These are phyloP conservation scores for Aspergillus ostianus DNA, from an alignment of 495 filamentous ascomycete species.

Conservation along the genomic window DNA sequence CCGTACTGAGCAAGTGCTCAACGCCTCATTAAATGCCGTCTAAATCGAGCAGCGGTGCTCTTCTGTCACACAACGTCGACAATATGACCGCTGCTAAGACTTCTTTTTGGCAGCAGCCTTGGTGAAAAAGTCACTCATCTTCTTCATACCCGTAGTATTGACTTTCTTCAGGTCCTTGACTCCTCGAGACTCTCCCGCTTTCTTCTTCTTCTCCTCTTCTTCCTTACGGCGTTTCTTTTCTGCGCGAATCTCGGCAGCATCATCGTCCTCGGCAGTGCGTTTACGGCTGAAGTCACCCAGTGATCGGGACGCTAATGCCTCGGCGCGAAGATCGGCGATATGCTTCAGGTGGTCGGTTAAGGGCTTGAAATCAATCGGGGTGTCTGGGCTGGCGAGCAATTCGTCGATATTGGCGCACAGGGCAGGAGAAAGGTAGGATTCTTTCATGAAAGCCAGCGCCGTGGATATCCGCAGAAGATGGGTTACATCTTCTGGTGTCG, in stretches of 20 bases:
- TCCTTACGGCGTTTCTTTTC: conserved; percentile 67
- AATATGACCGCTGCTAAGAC: conserved; percentile 19
- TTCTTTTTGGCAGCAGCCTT: conserved; percentile 56
- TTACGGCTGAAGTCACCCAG: conserved; percentile 75
- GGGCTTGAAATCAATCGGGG: conserved; percentile 63
- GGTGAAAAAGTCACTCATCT: conserved; percentile 90
- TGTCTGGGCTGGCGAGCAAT: conserved; percentile 43
- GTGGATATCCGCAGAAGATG: conserved; percentile 71
- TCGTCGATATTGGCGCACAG: conserved; percentile 50
- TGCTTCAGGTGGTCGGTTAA: conserved; percentile 65
- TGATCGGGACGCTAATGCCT: conserved; percentile 65
- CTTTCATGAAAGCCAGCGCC: conserved; percentile 71
- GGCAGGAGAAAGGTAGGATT: conserved; percentile 61
- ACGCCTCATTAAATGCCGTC: not conserved
- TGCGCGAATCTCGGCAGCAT: conserved; percentile 43
- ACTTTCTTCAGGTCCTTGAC: conserved; percentile 83
- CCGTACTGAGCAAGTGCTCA: not conserved
- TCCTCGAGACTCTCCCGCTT: conserved; percentile 66
- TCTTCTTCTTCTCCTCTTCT: conserved; percentile 74
- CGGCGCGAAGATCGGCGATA: conserved; percentile 61
- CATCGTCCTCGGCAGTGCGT: conserved; percentile 67
- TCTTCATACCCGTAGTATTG: conserved; percentile 90
- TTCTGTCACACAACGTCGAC: not conserved
- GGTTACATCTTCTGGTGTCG: conserved; percentile 48
- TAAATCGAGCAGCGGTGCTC: not conserved